Evolutionary conservation across 371 early-diverging fungal genomes (phyloP).

Genomic region (Mucor plumbeus): DNA sequence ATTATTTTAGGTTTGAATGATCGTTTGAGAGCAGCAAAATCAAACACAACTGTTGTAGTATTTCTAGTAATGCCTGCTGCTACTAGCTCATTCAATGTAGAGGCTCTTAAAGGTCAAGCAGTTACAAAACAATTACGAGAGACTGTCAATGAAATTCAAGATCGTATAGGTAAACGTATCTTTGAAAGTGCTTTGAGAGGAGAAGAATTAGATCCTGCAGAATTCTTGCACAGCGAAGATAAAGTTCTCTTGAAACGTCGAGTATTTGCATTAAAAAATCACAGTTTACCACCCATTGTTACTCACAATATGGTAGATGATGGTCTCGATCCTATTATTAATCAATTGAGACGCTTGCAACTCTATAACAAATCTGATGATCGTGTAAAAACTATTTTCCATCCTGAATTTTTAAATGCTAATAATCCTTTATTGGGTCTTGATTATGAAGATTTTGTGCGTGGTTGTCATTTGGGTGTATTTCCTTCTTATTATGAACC

Average conservation of each 20-base stretch:
- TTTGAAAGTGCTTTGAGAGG: conserved; percentile 79
- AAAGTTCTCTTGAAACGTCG: conserved; percentile 90
- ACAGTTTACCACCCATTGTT: conserved; percentile 90
- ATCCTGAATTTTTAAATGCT: conserved; percentile 94
- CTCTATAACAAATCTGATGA: conserved; percentile 91
- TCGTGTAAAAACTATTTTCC: conserved; percentile 97
- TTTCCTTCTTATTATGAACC: conserved; percentile 98
- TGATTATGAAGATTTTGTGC: conserved; percentile 97
- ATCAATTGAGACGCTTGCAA: conserved; percentile 77
- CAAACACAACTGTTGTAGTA: conserved; percentile 91
- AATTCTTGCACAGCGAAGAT: conserved; percentile 85
- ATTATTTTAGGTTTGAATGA: conserved; percentile 76
- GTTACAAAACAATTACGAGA: conserved; percentile 94
- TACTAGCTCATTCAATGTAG: conserved; percentile 91
- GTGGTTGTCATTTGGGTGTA: conserved; percentile 96
- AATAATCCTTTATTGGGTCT: conserved; percentile 92
- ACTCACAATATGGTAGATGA: conserved; percentile 96
- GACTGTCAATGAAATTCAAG: conserved; percentile 89
- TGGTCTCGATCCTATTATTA: conserved; percentile 84
- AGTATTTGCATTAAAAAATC: conserved; percentile 89
- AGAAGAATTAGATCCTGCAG: conserved; percentile 57
- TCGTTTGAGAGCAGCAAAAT: conserved; percentile 83
- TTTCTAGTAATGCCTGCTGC: conserved; percentile 94
- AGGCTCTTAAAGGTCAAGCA: conserved; percentile 98
- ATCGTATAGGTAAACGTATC: conserved; percentile 85